Base-by-base conservation (phyloP, 257 asterid species). In the Nicotiana noctiflora region DNA sequence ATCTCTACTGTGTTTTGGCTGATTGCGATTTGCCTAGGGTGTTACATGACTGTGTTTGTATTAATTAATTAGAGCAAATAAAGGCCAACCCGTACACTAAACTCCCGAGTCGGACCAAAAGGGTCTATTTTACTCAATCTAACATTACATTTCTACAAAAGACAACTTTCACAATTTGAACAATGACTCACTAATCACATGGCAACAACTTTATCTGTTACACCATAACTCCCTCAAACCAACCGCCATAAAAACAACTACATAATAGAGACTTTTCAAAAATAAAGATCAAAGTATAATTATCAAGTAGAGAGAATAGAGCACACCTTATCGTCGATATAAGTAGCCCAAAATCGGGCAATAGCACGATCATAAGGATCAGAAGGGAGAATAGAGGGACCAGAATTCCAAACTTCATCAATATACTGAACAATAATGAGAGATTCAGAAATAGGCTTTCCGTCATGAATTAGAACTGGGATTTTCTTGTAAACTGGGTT, bases 401-500 rank as follows among this genome's bases (percentile, higher is more conserved):
- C 84, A 29, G 67, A 78, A 32, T 32, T 44, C 90, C 90, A 84
- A 55, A 21, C 79, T 17, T 85, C 85, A 49, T 87, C 90, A 67
- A 87, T 83, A 53, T 87, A 87, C 12, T 87, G 79, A 44, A 85
- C 85, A 55, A 87, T 87, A 13, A 84, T 32, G 18, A 80, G 79
- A 1, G 90, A 85, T 64, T 87, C 87, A 51, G 74, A 64, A 11
- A 83, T 60, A 8, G 83, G 79, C 4, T 75, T 82, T 9, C 55
- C 85, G 4, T 79, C 86, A 80, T 85, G 85, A 12, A 87, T 49
- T 12, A 87, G 46, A 49, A 87, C 87, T 6, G 88, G 90, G 18
- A 87, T 67, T 81, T 85, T 87, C 85, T 85, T 83, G 86, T 77
- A 51, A 74, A 87, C 75, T 4, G 90, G 90, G 34, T 87, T 87